A percentile compares a stretch with the other conserved stretches of the same genome.
Evolutionary conservation across 2,329 filamentous ascomycete genomes (phyloP).

Genomic region (Chaetomium olivaceum): DNA sequence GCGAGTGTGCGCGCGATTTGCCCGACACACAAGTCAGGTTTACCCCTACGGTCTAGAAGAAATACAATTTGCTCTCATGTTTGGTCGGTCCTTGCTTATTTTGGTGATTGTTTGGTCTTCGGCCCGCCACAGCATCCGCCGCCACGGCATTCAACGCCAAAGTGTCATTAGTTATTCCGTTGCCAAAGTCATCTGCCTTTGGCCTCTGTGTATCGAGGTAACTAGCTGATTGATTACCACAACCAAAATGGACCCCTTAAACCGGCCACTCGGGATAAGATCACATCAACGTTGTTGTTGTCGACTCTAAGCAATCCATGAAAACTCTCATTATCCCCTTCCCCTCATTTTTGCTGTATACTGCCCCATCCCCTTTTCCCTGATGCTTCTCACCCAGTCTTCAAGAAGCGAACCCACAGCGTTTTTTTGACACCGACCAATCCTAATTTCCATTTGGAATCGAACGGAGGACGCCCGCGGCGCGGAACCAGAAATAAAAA

Average conservation of each 20-base stretch:
- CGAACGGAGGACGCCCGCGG: too few relatives aligned
- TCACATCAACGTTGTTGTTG: not conserved
- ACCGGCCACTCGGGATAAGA: not conserved
- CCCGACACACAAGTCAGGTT: not conserved
- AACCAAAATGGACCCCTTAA: too few relatives aligned
- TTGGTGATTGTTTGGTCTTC: not conserved
- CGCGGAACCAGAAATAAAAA: too few relatives aligned
- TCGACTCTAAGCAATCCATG: not conserved
- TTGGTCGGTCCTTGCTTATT: not conserved
- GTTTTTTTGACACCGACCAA: too few relatives aligned
- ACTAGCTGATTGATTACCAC: not conserved
- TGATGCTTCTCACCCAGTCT: not conserved
- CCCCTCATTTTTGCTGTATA: not conserved
- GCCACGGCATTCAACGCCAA: not conserved
- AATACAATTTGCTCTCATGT: not conserved
- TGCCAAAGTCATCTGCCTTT: too few relatives aligned
- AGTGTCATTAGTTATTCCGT: not conserved
- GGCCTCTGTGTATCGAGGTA: too few relatives aligned
- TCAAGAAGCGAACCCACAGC: too few relatives aligned
- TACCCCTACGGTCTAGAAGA: not conserved
- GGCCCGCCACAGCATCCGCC: too few relatives aligned
- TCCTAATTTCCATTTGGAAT: too few relatives aligned
- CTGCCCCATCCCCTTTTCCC: not conserved
- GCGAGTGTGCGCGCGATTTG: not conserved
- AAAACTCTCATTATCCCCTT: not conserved